phyloP scores from a whole-genome alignment of 805 yeast species.

The Clavispora asparagi region DNA sequence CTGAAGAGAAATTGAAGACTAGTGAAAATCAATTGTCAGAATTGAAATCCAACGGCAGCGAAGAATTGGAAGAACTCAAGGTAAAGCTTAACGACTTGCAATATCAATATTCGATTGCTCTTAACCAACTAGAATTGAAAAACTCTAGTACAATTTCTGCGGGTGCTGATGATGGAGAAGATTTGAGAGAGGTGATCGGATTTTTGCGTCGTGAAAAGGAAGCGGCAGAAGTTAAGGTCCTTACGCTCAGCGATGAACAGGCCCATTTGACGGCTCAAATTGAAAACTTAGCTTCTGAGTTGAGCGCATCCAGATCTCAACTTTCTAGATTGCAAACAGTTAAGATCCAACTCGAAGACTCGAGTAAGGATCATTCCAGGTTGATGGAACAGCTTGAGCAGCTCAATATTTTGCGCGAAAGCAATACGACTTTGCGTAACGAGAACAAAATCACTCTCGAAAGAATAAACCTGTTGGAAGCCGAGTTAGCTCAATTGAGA shows the following conservation, averaged over 20 bases:
- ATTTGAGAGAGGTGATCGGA: constrained; percentile 46
- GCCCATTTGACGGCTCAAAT: constrained; percentile 48
- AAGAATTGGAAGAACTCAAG: constrained; percentile 37
- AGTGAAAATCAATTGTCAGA: constrained; percentile 18
- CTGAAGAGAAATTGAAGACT: constrained; percentile 44
- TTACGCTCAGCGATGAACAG: constrained; percentile 43
- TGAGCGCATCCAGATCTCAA: constrained; percentile 49
- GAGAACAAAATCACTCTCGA: constrained; percentile 32
- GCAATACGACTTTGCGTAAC: constrained; percentile 57
- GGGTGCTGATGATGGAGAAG: constrained; percentile 14
- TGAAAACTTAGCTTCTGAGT: constrained; percentile 41
- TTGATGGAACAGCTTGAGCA: constrained; percentile 54
- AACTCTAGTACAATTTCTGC: constrained; percentile 13
- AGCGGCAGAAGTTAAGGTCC: constrained; percentile 50
- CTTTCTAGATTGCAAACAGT: constrained; percentile 22
- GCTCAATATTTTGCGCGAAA: constrained; percentile 59
- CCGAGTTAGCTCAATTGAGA: constrained; percentile 43
- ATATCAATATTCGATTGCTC: constrained; percentile 62
- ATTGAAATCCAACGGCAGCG: constrained; percentile 20
- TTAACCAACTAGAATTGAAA: constrained; percentile 57
- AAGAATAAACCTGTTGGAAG: constrained; percentile 33
- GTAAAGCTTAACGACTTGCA: constrained; percentile 50
- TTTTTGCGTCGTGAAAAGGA: constrained; percentile 75
- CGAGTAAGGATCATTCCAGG: constrained; percentile 40
- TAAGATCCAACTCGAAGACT: constrained; percentile 19